phyloP scores from a whole-genome alignment of 768 basidiomycete genomes.

The Rhodotorula graminis region DNA sequence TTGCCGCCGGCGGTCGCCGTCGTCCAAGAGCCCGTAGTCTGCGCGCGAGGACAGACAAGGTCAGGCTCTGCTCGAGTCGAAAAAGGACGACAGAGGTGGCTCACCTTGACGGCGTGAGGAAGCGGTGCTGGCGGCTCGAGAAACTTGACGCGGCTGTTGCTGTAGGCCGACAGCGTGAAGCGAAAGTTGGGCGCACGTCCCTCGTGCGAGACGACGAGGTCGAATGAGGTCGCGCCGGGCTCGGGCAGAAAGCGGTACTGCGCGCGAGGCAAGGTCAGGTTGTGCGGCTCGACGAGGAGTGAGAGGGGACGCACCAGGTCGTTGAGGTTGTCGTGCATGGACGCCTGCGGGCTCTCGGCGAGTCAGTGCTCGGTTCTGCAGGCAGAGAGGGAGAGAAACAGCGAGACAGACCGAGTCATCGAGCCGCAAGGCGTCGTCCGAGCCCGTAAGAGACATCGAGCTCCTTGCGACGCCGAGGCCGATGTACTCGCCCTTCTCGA shows the following conservation, averaged over 20 bases:
- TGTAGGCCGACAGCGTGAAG: conserved; percentile 65
- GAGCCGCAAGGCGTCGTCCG: neutral
- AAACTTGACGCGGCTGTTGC: conserved; percentile 47
- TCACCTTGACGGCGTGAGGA: conserved; percentile 44
- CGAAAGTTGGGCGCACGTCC: conserved; percentile 59
- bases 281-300: fast-evolving
- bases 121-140: conserved; percentile 35
- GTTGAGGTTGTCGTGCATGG: conserved; percentile 14
- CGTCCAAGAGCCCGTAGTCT: conserved; percentile 64
- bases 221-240: conserved; percentile 45
- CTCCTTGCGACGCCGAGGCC: conserved; percentile 50
- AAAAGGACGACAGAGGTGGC: neutral
- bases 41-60: neutral
- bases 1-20: conserved; percentile 78
- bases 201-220: conserved; percentile 65
- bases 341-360: neutral
- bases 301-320: conserved; percentile 1
- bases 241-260: conserved; percentile 44
- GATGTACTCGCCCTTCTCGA: conserved; percentile 62
- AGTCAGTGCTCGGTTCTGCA: neutral
- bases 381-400: neutral
- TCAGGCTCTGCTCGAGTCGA: too few relatives aligned
- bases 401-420: conserved; percentile 7
- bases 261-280: neutral
- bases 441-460: fast-evolving